Percentiles rank a stretch among this genome's conserved stretches.
phyloP scores from a whole-genome alignment of 2,329 filamentous ascomycete species.

The Fusarium citri region DNA sequence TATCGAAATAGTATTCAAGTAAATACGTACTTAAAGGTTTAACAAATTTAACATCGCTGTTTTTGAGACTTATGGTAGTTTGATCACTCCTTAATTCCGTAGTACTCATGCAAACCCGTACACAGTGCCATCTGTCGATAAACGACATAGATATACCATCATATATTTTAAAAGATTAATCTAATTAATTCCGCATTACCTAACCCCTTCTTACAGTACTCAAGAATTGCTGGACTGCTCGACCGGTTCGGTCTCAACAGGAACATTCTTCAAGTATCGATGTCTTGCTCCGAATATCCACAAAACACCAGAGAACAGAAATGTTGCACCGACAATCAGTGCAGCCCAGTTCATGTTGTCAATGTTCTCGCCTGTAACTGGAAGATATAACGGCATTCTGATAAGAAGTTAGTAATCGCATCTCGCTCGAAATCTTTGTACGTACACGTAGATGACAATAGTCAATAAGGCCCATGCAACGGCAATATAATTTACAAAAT shows the following conservation, averaged over 20 bases:
- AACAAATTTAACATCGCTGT: too few relatives aligned
- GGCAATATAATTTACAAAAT: conserved; percentile 4
- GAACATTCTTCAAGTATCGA: background rate
- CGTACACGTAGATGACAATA: conserved; percentile 11
- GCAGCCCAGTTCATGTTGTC: conserved; percentile 27
- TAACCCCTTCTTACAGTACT: rapidly evolving
- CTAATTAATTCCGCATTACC: too few relatives aligned
- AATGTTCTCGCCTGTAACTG: conserved; percentile 9
- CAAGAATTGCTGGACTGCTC: background rate
- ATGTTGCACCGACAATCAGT: conserved; percentile 5
- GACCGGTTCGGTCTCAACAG: rapidly evolving
- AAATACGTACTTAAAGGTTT: too few relatives aligned
- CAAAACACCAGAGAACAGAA: conserved; percentile 9
- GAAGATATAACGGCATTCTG: conserved; percentile 21
- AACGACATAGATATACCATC: too few relatives aligned
- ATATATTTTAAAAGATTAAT: too few relatives aligned
- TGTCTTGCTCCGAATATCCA: conserved; percentile 8
- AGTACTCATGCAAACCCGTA: too few relatives aligned
- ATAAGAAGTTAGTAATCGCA: background rate
- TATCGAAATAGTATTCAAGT: too few relatives aligned
- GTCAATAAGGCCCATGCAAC: conserved; percentile 14
- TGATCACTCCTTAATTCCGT: too few relatives aligned
- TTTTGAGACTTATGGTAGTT: too few relatives aligned
- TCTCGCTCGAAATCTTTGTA: background rate
- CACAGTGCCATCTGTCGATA: too few relatives aligned